These are phyloP conservation scores for Oemleria cerasiformis DNA, from an alignment of 306 rosid species.

Conservation along the genomic window DNA sequence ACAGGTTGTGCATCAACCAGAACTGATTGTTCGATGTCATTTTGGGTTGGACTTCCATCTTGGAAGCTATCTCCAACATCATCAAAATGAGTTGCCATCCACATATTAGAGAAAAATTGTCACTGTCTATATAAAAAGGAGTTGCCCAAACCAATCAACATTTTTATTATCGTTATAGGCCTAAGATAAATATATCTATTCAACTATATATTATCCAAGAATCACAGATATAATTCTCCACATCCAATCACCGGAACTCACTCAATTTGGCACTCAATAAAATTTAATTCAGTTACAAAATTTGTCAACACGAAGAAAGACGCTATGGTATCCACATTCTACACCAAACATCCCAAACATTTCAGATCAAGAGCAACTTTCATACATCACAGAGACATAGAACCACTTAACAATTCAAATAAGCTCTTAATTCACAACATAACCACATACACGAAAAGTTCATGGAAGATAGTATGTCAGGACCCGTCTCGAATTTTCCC, in stretches of 20 bases:
- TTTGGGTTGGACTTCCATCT: too few relatives aligned
- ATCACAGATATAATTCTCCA: background rate
- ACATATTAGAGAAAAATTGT: too few relatives aligned
- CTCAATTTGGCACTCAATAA: background rate
- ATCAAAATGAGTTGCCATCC: too few relatives aligned
- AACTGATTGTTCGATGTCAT: too few relatives aligned
- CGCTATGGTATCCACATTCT: background rate
- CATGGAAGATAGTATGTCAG: too few relatives aligned
- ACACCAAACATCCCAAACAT: background rate
- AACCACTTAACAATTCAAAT: background rate
- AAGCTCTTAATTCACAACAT: too few relatives aligned
- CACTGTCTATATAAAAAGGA: too few relatives aligned
- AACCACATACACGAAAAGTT: too few relatives aligned
- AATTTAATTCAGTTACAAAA: background rate
- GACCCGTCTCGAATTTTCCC: too few relatives aligned
- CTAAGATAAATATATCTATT: background rate
- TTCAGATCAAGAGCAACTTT: background rate
- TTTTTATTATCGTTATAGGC: background rate
- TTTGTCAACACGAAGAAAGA: background rate
- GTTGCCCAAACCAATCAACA: background rate
- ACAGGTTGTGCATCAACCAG: too few relatives aligned
- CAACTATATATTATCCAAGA: background rate
- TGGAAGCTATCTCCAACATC: too few relatives aligned
- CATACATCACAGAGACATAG: background rate
- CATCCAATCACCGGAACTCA: background rate